Conservation (phyloP, 2,329 filamentous ascomycete species). For the Ilyonectria mors-panacis region DNA sequence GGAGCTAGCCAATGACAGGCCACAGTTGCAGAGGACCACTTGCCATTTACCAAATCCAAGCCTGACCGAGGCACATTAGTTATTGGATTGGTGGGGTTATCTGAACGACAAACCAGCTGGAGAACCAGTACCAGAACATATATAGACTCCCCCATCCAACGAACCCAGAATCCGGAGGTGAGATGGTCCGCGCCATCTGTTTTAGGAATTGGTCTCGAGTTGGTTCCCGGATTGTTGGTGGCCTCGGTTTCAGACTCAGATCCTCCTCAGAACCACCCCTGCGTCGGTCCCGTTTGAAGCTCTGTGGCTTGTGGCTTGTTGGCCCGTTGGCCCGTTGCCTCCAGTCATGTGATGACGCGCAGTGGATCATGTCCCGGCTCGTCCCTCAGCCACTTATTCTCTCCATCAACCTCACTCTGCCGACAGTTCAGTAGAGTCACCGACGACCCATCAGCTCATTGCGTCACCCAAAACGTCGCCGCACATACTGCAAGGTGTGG, state of each 20-base stretch:
- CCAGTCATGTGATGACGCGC: slow-evolving; percentile 18
- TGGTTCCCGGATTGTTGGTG: not conserved
- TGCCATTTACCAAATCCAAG: not conserved
- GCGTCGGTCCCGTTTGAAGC: slow-evolving; percentile 1
- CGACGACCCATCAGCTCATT: slow-evolving; percentile 9
- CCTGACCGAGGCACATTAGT: not conserved
- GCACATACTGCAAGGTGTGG: slow-evolving; percentile 2
- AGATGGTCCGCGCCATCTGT: slow-evolving; percentile 14
- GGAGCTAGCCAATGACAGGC: not conserved
- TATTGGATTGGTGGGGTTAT: not conserved
- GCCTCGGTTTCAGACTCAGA: slow-evolving; percentile 15
- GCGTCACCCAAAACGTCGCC: slow-evolving; percentile 2
- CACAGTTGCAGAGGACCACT: not conserved
- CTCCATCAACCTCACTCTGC: not conserved
- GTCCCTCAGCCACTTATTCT: slow-evolving; percentile 3
- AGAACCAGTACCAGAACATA: not conserved
- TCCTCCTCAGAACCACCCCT: slow-evolving; percentile 8
- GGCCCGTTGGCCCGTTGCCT: not conserved
- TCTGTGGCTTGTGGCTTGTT: not conserved
- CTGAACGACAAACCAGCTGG: not conserved
- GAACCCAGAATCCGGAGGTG: slow-evolving; percentile 12
- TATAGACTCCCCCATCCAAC: not conserved
- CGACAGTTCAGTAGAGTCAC: slow-evolving; percentile 1
- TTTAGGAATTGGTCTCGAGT: slow-evolving; percentile 13
- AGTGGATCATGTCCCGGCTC: not conserved